These are phyloP conservation scores for Suhomyces xylopsoci DNA, from an alignment of 805 yeast genomes.

Conservation along the genomic window DNA sequence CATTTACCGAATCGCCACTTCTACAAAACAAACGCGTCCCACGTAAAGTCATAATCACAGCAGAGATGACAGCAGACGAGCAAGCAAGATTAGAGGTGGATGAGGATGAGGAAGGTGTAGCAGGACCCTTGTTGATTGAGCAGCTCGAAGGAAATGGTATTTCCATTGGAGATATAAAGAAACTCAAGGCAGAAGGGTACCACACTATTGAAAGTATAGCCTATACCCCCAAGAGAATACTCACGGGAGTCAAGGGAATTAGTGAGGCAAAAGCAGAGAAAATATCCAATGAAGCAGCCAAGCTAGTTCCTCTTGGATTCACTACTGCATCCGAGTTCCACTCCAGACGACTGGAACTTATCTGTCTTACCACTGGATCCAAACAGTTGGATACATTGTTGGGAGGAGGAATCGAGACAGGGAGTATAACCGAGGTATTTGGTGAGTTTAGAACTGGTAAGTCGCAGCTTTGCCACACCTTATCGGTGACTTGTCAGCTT, in stretches of 20 bases:
- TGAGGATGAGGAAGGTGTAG: constrained; percentile 52
- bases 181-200: constrained; percentile 76
- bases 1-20: neutral
- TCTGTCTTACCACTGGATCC: constrained; percentile 93
- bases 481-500: constrained; percentile 94
- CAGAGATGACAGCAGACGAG: constrained; percentile 10
- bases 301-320: constrained; percentile 91
- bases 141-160: constrained; percentile 82
- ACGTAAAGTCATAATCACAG: neutral
- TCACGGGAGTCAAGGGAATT: constrained; percentile 81
- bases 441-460: constrained; percentile 98
- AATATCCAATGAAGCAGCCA: constrained; percentile 76
- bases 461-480: constrained; percentile 93
- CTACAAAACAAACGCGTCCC: constrained; percentile 4
- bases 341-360: constrained; percentile 82
- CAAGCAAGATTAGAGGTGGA: constrained; percentile 14
- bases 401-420: constrained; percentile 97
- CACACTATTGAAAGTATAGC: constrained; percentile 93
- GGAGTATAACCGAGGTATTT: constrained; percentile 91
- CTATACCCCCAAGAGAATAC: constrained; percentile 80
- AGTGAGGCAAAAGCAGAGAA: constrained; percentile 94
- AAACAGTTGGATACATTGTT: constrained; percentile 86
- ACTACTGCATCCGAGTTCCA: constrained; percentile 96
- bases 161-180: constrained; percentile 70
- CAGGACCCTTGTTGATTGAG: constrained; percentile 55